Evolutionary conservation across 352 stramenopile genomes (phyloP).

Genomic region (Chrysophaeum taylorii): DNA sequence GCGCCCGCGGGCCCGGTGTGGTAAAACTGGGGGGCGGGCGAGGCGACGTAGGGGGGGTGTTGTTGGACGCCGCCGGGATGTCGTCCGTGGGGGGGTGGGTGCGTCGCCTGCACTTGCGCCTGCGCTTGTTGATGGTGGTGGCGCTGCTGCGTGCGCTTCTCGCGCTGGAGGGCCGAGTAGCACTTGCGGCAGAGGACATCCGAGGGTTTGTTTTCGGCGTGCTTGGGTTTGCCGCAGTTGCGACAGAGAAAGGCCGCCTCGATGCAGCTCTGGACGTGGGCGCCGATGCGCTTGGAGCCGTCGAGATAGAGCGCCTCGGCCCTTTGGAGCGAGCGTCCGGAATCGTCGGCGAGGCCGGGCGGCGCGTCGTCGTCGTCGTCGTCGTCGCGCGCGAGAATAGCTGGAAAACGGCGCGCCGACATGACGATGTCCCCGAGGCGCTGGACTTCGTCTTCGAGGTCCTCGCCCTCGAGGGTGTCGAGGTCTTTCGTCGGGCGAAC

Average conservation of each 20-base stretch:
- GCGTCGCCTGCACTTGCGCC: too few relatives aligned
- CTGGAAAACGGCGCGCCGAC: background rate
- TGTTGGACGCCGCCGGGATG: too few relatives aligned
- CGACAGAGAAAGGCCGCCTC: background rate
- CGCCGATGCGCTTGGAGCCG: background rate
- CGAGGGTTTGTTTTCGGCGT: background rate
- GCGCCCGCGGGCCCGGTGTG: too few relatives aligned
- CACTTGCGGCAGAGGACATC: background rate
- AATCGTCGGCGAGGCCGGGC: too few relatives aligned
- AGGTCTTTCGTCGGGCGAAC: background rate
- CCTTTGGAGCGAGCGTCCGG: too few relatives aligned
- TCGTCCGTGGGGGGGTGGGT: too few relatives aligned
- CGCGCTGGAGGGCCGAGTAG: too few relatives aligned
- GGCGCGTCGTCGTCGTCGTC: background rate
- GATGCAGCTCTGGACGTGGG: background rate
- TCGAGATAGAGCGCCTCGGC: background rate
- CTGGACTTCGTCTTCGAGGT: constrained; percentile 1
- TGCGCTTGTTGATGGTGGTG: too few relatives aligned
- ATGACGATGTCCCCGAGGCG: background rate
- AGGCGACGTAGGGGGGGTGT: too few relatives aligned
- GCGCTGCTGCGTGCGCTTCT: too few relatives aligned
- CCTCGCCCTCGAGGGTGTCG: background rate
- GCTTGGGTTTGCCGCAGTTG: background rate
- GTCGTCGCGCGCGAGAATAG: background rate
- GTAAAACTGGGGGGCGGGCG: too few relatives aligned